Conservation (phyloP, 441 rosid genomes). For the Raphanus hybrid region DNA sequence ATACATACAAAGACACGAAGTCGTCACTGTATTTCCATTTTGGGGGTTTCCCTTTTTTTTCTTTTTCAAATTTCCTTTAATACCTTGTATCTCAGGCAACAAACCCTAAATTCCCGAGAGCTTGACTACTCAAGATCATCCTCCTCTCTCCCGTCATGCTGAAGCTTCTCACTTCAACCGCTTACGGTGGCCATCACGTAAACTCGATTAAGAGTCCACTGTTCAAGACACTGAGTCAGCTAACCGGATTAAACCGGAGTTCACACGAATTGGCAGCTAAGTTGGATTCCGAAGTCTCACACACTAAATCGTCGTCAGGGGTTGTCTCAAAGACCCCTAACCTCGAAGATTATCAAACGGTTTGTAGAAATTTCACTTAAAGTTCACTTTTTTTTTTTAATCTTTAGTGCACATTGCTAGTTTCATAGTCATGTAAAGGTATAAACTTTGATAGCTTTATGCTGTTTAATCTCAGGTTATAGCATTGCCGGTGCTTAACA, state of each 20-base stretch:
- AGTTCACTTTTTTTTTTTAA: not conserved
- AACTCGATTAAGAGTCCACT: slow-evolving; percentile 45
- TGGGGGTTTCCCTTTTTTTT: too few species aligned
- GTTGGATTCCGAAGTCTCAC: slow-evolving; percentile 14
- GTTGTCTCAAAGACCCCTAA: slow-evolving; percentile 65
- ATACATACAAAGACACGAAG: too few species aligned
- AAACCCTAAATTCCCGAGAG: too few species aligned
- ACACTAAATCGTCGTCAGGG: slow-evolving; percentile 57
- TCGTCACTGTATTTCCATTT: too few species aligned
- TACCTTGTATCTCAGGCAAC: too few species aligned
- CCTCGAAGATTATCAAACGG: slow-evolving; percentile 79
- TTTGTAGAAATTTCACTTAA: slow-evolving; percentile 33
- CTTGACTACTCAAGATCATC: too few species aligned
- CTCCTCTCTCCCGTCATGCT: slow-evolving; percentile 50
- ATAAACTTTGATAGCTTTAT: not conserved
- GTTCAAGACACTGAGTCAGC: slow-evolving; percentile 53
- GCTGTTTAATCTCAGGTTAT: slow-evolving; percentile 42
- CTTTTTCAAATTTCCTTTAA: too few species aligned
- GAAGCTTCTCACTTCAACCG: slow-evolving; percentile 64
- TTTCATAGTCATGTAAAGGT: not conserved
- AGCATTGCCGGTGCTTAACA: slow-evolving; percentile 82
- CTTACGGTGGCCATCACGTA: slow-evolving; percentile 49
- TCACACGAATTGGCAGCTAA: slow-evolving; percentile 22
- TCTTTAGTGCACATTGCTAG: not conserved
- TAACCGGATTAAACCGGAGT: slow-evolving; percentile 51